Evolutionary conservation across 345 rosid species (phyloP).

Genomic region (Passiflora organensis): DNA sequence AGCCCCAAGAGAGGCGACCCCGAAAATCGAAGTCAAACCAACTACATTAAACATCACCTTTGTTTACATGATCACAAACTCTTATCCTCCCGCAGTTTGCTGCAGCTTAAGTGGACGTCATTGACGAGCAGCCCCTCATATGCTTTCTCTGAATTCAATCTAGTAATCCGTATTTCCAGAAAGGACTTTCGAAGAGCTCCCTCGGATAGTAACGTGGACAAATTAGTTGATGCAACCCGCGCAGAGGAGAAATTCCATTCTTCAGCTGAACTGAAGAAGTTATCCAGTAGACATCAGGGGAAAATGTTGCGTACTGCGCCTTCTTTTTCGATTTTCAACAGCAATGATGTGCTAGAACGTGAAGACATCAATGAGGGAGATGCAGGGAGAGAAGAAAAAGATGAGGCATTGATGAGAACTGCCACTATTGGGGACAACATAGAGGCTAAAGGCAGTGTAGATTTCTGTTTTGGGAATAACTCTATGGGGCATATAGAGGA

Average conservation of each 20-base stretch:
- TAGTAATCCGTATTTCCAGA: not conserved
- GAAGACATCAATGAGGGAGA: constrained; percentile 15
- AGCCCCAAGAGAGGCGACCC: constrained; percentile 13
- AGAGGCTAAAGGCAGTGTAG: constrained; percentile 25
- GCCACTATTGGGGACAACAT: constrained; percentile 42
- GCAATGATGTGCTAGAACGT: constrained; percentile 25
- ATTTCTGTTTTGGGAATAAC: constrained; percentile 45
- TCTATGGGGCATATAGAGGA: constrained; percentile 38
- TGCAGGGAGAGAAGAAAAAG: constrained; percentile 4
- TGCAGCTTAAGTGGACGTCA: constrained; percentile 8
- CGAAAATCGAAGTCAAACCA: not conserved
- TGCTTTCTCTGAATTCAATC: constrained; percentile 16
- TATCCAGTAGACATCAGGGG: not conserved
- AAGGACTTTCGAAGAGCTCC: constrained; percentile 24
- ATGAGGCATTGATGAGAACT: constrained; percentile 30
- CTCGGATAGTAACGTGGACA: constrained; percentile 30
- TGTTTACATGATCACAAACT: not conserved
- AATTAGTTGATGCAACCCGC: too few relatives aligned
- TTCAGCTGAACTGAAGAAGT: too few relatives aligned
- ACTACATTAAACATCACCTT: not conserved
- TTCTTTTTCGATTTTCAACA: constrained; percentile 46
- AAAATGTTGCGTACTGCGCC: constrained; percentile 51
- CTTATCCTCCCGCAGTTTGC: constrained; percentile 2
- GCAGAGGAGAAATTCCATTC: too few relatives aligned
- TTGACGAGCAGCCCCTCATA: constrained; percentile 13